Base-by-base conservation (phyloP, 2,329 filamentous ascomycete species). In the Neophaeococcomyces aloes region DNA sequence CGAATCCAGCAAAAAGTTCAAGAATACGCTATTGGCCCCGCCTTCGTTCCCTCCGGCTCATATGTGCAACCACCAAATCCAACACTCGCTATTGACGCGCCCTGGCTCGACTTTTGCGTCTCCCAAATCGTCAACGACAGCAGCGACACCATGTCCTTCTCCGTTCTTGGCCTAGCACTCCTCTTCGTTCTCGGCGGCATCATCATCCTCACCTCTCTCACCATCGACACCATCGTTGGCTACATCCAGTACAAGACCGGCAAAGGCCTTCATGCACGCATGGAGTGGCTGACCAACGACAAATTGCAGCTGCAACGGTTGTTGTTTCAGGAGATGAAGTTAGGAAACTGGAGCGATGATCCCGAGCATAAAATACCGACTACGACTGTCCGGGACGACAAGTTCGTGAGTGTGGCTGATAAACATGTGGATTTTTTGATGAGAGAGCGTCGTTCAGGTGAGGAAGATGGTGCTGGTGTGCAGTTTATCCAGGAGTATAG, bases 221-320 rank as follows among this genome's bases (percentile, higher is more conserved):
- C 50, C 1, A 33, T 56, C n/a, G 48, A 53, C 11, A 38, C 46
- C 2, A 10, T 49, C 6, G 38, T 55, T 2, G 46, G 46, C 6
- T 47, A 32, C 15, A 2, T 51, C 11, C 52, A 53, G 30, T 14
- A 34, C 8, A 27, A 47, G 10, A 4, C 32, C 7, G 15, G 19
- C 13, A 37, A 21, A 17, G 49, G 49, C 14, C 19, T 36, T 3
- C 51, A 47, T 31, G 46, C 50, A 15, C 32, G 49, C 2, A 19
- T 50, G 14, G 34, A 53, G 25, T 57, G 53, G 53, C 39, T 47
- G 1, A 13, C 52, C 17, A 51, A 54, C 25, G 52, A 50, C 19
- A 56, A 51, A 32, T 32, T 56, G 17, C 54, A 57, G 44, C 31
- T 57, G 7, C 54, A 57, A 30, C 42, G 55, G 2, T 34, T 56